These are phyloP conservation scores for Cladosporium austrohemisphaericum DNA, from an alignment of 2,329 filamentous ascomycete genomes.

Conservation along the genomic window DNA sequence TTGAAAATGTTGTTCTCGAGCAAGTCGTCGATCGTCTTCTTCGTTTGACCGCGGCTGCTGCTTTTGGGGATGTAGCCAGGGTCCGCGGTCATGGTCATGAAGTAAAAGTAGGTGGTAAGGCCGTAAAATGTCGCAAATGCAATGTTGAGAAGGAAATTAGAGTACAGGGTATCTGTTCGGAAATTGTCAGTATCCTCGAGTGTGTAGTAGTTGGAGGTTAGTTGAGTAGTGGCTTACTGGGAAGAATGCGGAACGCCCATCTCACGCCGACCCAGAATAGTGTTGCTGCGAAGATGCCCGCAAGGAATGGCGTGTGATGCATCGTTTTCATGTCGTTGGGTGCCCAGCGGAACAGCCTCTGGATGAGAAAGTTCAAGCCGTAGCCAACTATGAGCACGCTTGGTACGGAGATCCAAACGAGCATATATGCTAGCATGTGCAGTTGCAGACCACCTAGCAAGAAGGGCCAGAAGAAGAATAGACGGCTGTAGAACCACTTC, in stretches of 20 bases:
- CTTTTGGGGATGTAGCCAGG: constrained; percentile 92
- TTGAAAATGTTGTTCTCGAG: constrained; percentile 85
- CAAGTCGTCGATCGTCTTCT: constrained; percentile 82
- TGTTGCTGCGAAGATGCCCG: constrained; percentile 86
- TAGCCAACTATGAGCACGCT: constrained; percentile 63
- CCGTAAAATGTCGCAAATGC: constrained; percentile 62
- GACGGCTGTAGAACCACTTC: constrained; percentile 72
- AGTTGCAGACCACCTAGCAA: constrained; percentile 68
- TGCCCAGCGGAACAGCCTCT: constrained; percentile 74
- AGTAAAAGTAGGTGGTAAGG: constrained; percentile 80
- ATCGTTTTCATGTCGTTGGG: constrained; percentile 85
- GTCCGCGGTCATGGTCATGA: constrained; percentile 78
- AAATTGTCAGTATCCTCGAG: constrained; percentile 15
- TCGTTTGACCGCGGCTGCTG: constrained; percentile 83
- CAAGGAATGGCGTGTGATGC: constrained; percentile 88
- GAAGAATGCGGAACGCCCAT: constrained; percentile 72
- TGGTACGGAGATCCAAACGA: constrained; percentile 73
- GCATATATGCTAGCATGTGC: constrained; percentile 68
- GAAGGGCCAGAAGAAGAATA: constrained; percentile 88
- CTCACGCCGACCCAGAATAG: constrained; percentile 75
- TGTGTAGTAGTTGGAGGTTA: background rate
- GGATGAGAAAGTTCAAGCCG: constrained; percentile 71
- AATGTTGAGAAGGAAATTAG: constrained; percentile 73
- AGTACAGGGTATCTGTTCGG: constrained; percentile 58
- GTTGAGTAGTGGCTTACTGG: constrained; percentile 57